Percentiles rank a stretch among this genome's conserved stretches.
These are phyloP conservation scores for Wickerhamiella allomyrinae DNA, from an alignment of 805 yeast species.

Conservation along the genomic window DNA sequence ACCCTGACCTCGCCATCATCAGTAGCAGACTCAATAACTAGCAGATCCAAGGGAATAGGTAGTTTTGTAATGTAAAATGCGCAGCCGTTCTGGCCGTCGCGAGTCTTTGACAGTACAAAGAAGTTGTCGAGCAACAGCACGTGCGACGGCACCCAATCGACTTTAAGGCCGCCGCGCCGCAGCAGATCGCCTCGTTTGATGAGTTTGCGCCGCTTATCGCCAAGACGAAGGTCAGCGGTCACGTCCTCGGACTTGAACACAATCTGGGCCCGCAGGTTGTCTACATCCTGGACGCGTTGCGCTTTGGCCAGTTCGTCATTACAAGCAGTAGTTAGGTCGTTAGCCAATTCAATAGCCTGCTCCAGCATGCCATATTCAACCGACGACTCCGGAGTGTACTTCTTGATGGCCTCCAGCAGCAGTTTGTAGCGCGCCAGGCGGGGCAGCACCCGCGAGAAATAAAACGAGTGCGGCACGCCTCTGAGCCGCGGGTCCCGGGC, in stretches of 20 bases:
- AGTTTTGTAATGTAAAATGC: conserved; percentile 24
- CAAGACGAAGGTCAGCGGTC: conserved; percentile 35
- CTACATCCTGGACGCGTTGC: conserved; percentile 41
- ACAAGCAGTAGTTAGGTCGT: conserved; percentile 40
- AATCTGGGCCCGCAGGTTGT: conserved; percentile 38
- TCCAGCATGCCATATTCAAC: conserved; percentile 39
- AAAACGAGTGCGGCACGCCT: conserved; percentile 29
- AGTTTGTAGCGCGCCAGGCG: conserved; percentile 46
- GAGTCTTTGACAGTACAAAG: conserved; percentile 28
- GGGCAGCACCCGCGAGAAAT: conserved; percentile 42
- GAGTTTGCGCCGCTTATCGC: conserved; percentile 41
- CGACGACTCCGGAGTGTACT: conserved; percentile 33
- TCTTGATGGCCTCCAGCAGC: conserved; percentile 44
- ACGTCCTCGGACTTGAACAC: conserved; percentile 37
- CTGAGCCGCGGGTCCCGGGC: conserved; percentile 35
- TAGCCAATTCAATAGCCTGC: conserved; percentile 41
- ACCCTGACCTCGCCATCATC: conserved; percentile 24
- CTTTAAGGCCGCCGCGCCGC: conserved; percentile 50
- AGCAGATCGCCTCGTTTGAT: conserved; percentile 43
- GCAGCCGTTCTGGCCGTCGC: conserved; percentile 24
- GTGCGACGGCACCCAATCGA: conserved; percentile 38
- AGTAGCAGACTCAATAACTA: conserved; percentile 42
- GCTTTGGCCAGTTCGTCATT: conserved; percentile 50
- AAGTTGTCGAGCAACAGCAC: conserved; percentile 58
- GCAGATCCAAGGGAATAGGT: conserved; percentile 32